A percentile compares a stretch with the other conserved stretches of the same genome.
Evolutionary conservation across 306 rosid species (phyloP).

Genomic region (Castanospermum australe): DNA sequence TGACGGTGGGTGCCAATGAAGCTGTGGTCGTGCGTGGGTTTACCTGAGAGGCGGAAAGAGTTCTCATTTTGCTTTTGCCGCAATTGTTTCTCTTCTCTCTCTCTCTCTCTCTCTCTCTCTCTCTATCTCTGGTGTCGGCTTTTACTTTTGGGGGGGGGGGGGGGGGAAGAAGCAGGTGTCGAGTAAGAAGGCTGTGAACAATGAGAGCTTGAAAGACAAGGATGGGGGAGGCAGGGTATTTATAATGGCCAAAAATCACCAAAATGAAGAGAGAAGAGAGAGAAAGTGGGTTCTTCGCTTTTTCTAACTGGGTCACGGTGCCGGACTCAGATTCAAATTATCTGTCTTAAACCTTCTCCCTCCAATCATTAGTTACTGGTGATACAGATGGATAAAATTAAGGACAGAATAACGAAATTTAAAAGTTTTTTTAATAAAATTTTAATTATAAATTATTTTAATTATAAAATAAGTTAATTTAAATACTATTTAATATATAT

Average conservation of each 20-base stretch:
- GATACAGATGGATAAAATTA: too few species aligned
- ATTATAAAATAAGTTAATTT: too few species aligned
- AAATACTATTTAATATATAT: too few species aligned
- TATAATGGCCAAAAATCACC: conserved; percentile 34
- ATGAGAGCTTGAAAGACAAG: conserved; percentile 31
- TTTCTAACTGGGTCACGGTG: conserved; percentile 7
- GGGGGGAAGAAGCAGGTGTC: not conserved
- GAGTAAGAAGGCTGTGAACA: too few species aligned
- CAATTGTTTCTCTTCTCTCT: not conserved
- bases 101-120: too few species aligned
- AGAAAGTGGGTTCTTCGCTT: conserved; percentile 1
- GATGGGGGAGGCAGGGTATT: conserved; percentile 17
- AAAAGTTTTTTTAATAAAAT: too few species aligned
- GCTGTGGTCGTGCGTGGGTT: not conserved
- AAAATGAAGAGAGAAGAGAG: not conserved
- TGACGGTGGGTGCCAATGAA: not conserved
- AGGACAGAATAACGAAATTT: too few species aligned
- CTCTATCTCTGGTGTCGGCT: not conserved
- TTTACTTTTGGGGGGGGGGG: not conserved
- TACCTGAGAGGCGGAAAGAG: not conserved
- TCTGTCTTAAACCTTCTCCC: too few species aligned
- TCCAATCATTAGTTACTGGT: too few species aligned
- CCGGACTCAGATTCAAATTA: too few species aligned
- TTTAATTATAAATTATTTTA: too few species aligned
- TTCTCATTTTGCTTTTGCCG: conserved; percentile 44